These are phyloP conservation scores for Fusarium gaditjirri DNA, from an alignment of 2,329 filamentous ascomycete species.

Conservation along the genomic window DNA sequence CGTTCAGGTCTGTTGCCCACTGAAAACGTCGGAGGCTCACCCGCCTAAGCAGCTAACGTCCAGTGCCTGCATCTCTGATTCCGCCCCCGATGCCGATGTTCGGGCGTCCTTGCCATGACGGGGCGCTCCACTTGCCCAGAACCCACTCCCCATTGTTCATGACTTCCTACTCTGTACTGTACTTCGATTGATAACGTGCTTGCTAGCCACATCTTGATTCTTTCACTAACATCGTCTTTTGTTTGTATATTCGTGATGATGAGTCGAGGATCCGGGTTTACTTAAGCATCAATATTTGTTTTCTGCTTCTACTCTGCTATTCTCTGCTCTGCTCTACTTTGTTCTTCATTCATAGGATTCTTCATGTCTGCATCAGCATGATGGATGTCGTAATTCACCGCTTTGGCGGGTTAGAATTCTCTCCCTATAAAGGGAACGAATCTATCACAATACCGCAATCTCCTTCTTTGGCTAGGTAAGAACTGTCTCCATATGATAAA, in stretches of 20 bases:
- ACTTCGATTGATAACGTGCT: slow-evolving; percentile 26
- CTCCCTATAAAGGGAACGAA: slow-evolving; percentile 41
- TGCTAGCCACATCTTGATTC: slow-evolving; percentile 2
- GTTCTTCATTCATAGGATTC: not conserved
- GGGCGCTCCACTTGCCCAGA: slow-evolving; percentile 16
- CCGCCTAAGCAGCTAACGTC: slow-evolving; percentile 6
- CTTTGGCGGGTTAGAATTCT: slow-evolving; percentile 46
- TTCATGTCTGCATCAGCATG: slow-evolving; percentile 35
- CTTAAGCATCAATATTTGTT: not conserved
- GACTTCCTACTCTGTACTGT: slow-evolving; percentile 3
- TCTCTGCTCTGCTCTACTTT: not conserved
- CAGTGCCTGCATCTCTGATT: not conserved
- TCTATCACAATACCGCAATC: slow-evolving; percentile 18
- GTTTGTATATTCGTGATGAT: slow-evolving; percentile 4
- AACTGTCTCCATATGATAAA: not conserved
- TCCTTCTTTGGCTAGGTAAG: slow-evolving; percentile 34
- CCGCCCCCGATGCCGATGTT: slow-evolving; percentile 33
- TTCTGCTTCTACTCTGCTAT: not conserved
- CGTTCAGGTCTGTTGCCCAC: slow-evolving; percentile 15
- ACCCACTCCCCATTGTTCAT: slow-evolving; percentile 22
- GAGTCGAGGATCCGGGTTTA: not conserved
- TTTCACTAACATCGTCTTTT: slow-evolving; percentile 10
- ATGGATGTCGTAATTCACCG: slow-evolving; percentile 49
- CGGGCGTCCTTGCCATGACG: slow-evolving; percentile 13
- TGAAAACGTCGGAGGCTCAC: slow-evolving; percentile 9